Evolutionary conservation across 1,139 yeast species (phyloP).

Genomic region (Scheffersomyces parashehatae): DNA sequence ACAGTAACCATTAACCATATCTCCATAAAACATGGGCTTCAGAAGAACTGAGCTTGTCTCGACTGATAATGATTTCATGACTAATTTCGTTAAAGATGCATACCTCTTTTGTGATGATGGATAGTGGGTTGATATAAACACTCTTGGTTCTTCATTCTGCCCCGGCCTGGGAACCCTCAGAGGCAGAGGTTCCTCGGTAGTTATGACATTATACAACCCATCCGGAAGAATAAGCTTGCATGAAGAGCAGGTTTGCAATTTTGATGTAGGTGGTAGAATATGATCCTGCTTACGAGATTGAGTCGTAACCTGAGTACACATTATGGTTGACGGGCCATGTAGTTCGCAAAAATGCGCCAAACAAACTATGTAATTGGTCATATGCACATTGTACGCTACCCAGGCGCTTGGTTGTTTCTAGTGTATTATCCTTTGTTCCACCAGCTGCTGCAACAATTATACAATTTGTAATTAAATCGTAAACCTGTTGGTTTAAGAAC

Average conservation of each 20-base stretch:
- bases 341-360: constrained; percentile 83
- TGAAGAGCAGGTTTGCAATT: constrained; percentile 56
- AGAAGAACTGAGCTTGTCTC: constrained; percentile 69
- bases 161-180: too few relatives aligned
- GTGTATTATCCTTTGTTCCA: too few relatives aligned
- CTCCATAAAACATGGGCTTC: constrained; percentile 73
- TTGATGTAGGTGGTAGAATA: constrained; percentile 25
- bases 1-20: constrained; percentile 66
- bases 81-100: constrained; percentile 58
- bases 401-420: too few relatives aligned
- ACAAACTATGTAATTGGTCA: constrained; percentile 43
- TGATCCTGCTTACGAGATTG: constrained; percentile 26
- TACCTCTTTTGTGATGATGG: constrained; percentile 58
- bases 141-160: background rate
- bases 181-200: constrained; percentile 10
- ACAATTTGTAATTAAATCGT: too few relatives aligned
- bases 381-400: constrained; percentile 1
- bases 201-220: constrained; percentile 25
- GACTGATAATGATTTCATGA: constrained; percentile 67
- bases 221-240: constrained; percentile 56
- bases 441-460: too few relatives aligned
- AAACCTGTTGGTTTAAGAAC: too few relatives aligned
- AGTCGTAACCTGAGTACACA: constrained; percentile 63
- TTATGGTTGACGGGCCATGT: constrained; percentile 79
- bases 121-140: constrained; percentile 56